A percentile compares a stretch with the other conserved stretches of the same genome.
These are phyloP conservation scores for Rosa chinensis DNA, from an alignment of 306 rosid genomes.

Conservation along the genomic window DNA sequence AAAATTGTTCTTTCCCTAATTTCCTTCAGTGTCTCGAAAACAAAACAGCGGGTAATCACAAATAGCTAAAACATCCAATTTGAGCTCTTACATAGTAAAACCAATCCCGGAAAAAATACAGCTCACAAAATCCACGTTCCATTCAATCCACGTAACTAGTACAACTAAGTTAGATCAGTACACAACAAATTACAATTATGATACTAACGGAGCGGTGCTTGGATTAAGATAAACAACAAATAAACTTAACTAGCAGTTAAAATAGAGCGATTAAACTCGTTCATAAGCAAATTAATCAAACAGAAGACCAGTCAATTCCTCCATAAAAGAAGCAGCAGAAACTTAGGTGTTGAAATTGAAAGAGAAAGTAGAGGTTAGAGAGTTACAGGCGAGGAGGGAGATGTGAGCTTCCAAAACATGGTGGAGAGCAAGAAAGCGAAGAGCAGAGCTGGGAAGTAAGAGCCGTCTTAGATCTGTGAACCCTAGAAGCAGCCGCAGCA, in stretches of 20 bases:
- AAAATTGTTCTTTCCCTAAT: not conserved
- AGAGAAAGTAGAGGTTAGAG: not conserved
- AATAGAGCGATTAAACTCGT: not conserved
- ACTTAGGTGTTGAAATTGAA: not conserved
- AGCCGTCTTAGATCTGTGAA: slow-evolving; percentile 54
- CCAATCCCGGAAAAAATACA: slow-evolving; percentile 8
- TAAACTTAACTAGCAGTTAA: slow-evolving; percentile 21
- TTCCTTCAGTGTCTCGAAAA: not conserved
- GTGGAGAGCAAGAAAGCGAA: slow-evolving; percentile 31
- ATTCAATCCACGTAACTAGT: slow-evolving; percentile 17
- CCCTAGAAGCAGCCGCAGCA: slow-evolving; percentile 31
- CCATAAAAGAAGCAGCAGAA: not conserved
- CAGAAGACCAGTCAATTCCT: slow-evolving; percentile 17
- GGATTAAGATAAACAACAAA: slow-evolving; percentile 2
- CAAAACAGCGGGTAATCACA: not conserved
- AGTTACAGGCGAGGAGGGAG: slow-evolving; percentile 97
- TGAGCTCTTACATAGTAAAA: slow-evolving; percentile 4
- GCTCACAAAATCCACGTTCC: not conserved
- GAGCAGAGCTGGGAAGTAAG: slow-evolving; percentile 31
- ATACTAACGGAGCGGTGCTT: slow-evolving; percentile 6
- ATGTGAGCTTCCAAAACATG: slow-evolving; percentile 98
- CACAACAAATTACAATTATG: slow-evolving; percentile 12
- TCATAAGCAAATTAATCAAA: not conserved
- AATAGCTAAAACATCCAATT: not conserved
- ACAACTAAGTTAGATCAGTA: slow-evolving; percentile 25